Evolutionary conservation across 2,329 filamentous ascomycete genomes (phyloP).

Genomic region (Nemania sp.): DNA sequence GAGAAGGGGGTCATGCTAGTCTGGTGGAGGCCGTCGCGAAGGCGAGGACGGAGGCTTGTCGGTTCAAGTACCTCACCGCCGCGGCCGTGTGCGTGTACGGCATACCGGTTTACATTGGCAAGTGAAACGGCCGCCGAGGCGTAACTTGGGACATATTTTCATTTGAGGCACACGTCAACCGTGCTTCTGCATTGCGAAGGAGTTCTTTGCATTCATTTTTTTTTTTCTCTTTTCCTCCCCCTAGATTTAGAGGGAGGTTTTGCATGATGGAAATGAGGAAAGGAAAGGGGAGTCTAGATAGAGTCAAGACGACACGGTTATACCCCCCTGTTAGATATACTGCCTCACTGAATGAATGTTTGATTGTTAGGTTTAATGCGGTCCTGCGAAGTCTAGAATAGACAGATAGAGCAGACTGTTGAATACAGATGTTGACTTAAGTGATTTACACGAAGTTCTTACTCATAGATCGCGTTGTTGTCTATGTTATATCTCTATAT

Average conservation of each 20-base stretch:
- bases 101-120: constrained; percentile 84
- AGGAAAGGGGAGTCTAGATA: background rate
- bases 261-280: constrained; percentile 1
- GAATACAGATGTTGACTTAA: constrained; percentile 7
- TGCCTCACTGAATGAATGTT: constrained; percentile 2
- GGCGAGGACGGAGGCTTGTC: constrained; percentile 80
- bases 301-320: background rate
- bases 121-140: constrained; percentile 31
- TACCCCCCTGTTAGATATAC: constrained; percentile 11
- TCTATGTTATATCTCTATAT: background rate
- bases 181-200: constrained; percentile 26
- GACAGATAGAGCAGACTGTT: constrained; percentile 9
- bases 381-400: background rate
- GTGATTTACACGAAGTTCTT: background rate
- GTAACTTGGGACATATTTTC: background rate
- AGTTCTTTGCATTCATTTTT: constrained; percentile 13
- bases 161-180: background rate
- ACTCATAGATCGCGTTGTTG: background rate
- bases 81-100: constrained; percentile 96
- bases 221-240: background rate
- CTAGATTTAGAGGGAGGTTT: background rate
- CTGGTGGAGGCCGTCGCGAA: constrained; percentile 85
- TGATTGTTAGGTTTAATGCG: constrained; percentile 4
- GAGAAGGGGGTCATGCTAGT: constrained; percentile 58
- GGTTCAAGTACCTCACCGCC: constrained; percentile 90